Evolutionary conservation across 148 eudicot species (phyloP).

Genomic region (Linanthus parryae): DNA sequence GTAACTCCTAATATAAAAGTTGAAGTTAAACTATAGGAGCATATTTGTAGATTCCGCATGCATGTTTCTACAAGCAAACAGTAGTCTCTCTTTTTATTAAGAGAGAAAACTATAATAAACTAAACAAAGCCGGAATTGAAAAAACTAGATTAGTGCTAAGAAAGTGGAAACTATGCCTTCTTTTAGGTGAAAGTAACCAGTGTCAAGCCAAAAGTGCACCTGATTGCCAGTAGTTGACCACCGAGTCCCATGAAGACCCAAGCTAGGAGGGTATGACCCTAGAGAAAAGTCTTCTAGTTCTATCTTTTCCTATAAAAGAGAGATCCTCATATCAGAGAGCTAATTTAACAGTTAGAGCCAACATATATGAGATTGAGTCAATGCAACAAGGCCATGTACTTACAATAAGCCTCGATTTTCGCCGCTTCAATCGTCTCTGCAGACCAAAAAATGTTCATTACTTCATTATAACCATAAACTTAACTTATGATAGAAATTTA

Average conservation of each 20-base stretch:
- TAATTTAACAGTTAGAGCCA: background rate
- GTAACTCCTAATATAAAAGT: too few relatives aligned
- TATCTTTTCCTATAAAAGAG: constrained; percentile 67
- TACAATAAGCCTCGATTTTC: constrained; percentile 78
- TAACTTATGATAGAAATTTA: too few relatives aligned
- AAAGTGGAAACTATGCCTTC: background rate
- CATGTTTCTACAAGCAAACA: too few relatives aligned
- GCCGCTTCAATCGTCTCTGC: constrained; percentile 91
- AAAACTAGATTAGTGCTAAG: background rate
- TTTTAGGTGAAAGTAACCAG: background rate
- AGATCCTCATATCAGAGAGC: background rate
- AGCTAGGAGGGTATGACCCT: constrained; percentile 68
- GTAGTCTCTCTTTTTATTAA: too few relatives aligned
- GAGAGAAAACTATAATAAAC: too few relatives aligned
- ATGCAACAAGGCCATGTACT: constrained; percentile 21
- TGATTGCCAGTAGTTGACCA: constrained; percentile 77
- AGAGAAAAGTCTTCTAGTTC: constrained; percentile 89
- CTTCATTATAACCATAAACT: too few relatives aligned
- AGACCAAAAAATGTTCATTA: constrained; percentile 18
- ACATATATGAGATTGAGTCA: background rate
- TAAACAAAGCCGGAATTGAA: too few relatives aligned
- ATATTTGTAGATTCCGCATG: too few relatives aligned
- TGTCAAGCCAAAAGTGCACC: constrained; percentile 34
- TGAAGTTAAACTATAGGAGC: too few relatives aligned
- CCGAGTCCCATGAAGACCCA: constrained; percentile 78